Base-by-base conservation (phyloP, 2,329 filamentous ascomycete species). In the Lasiodiplodia citricola region DNA sequence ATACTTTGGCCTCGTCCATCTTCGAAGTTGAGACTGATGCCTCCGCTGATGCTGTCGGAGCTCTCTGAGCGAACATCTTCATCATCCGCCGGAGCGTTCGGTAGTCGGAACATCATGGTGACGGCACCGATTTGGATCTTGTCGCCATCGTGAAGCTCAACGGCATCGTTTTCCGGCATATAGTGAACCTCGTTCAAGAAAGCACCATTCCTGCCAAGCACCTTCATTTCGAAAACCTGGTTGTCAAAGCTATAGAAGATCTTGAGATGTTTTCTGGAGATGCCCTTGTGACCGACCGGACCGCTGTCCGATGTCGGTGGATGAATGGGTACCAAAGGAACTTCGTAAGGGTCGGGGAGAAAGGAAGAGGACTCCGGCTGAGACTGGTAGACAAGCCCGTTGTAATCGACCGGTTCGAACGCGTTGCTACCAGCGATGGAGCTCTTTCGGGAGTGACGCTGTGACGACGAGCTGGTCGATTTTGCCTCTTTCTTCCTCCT, bases 1-100 rank as follows among this genome's bases (percentile, higher is more conserved):
- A 87, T 85, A 41, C 84, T 87, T 68, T 86, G 83, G 51, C 87
- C 87, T 69, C 87, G 84, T 0, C 86, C 85, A 74, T 87, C 86
- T 74, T 91, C 89, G 73, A 92, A 92, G 67, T 90, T 89, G 70
- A 92, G 90, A 76, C 90, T 92, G 89, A 92, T 92, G 71, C 90
- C 83, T 70, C 84, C 85, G 57, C 80, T 82, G 37, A 81, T 80
- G 4, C 80, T 79, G 55, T 80, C 78, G 8, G 51, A 56, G n/a
- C 52, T 60, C 13, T 69, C 62, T 28, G 55, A 63, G 18, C 25
- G 51, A 3, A 65, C 87, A 41, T 87, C 88, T 3, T 87, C 88
- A 68, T 84, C 83, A 69, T 84, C 83, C 28, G 81, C 77, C 21
- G 85, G 81, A n/a, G 88, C 86, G 67, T 87, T 87, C 52, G 91